A percentile compares a stretch with the other conserved stretches of the same genome.
Conservation (phyloP, 495 filamentous ascomycete genomes). For the Schizothecium vesticola region DNA sequence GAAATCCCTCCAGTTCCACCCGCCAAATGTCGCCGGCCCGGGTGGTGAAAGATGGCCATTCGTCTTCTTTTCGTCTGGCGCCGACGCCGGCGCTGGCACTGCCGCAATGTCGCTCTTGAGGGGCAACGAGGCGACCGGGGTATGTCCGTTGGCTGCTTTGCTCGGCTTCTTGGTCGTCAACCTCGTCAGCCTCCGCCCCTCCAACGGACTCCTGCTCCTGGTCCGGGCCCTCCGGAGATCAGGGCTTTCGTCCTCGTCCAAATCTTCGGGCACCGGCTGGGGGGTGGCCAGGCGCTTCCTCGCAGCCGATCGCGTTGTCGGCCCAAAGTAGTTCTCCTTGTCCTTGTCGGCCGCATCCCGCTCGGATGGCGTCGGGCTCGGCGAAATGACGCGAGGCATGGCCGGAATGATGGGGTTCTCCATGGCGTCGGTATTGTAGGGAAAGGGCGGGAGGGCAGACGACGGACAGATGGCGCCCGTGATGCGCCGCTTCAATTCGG, state of each 20-base stretch:
- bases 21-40: constrained; percentile 39
- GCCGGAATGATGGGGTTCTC: constrained; percentile 46
- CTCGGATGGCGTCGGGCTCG: constrained; percentile 61
- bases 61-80: constrained; percentile 17
- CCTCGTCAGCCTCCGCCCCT: constrained; percentile 43
- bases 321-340: constrained; percentile 53
- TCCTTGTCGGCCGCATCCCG: constrained; percentile 39
- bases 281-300: constrained; percentile 44
- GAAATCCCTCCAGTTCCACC: constrained; percentile 69
- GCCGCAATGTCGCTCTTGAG: background rate
- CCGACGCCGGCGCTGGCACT: background rate
- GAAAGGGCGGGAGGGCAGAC: constrained; percentile 43
- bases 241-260: constrained; percentile 33
- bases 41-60: constrained; percentile 73
- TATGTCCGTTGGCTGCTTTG: constrained; percentile 27
- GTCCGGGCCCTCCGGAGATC: constrained; percentile 42
- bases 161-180: constrained; percentile 36
- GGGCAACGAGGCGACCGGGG: background rate
- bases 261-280: constrained; percentile 36
- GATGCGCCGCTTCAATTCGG: constrained; percentile 43
- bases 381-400: constrained; percentile 66
- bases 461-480: constrained; percentile 44
- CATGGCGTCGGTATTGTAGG: constrained; percentile 37
- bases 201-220: constrained; percentile 48
- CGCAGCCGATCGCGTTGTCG: constrained; percentile 59